Conservation (phyloP, 1,139 yeast species). For the Candida smagusa region DNA sequence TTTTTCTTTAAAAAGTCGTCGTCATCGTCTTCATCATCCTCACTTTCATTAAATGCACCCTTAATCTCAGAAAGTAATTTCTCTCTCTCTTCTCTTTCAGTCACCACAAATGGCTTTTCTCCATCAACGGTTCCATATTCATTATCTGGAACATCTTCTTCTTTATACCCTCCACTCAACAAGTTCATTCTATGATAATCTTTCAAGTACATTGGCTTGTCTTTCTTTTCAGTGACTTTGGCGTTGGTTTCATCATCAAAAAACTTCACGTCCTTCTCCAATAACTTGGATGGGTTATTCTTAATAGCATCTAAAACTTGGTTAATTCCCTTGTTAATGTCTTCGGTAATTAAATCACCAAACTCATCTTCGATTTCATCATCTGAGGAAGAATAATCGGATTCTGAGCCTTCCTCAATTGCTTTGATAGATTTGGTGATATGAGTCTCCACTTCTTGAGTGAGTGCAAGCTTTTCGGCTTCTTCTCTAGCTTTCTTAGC, state of each 20-base stretch:
- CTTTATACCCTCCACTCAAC: conserved; percentile 56
- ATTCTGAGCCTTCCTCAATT: conserved; percentile 8
- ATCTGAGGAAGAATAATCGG: conserved; percentile 17
- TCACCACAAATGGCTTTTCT: conserved; percentile 66
- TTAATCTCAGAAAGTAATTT: conserved; percentile 74
- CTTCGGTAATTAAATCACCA: conserved; percentile 84
- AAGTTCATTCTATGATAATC: conserved; percentile 89
- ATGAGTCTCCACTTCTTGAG: conserved; percentile 12
- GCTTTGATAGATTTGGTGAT: conserved; percentile 5
- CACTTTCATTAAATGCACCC: conserved; percentile 53
- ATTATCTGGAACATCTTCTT: conserved; percentile 41
- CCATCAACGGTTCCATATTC: conserved; percentile 48
- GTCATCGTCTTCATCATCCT: conserved; percentile 41
- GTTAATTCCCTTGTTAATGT: conserved; percentile 76
- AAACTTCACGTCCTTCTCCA: conserved; percentile 66
- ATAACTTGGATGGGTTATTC: conserved; percentile 58
- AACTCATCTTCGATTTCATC: conserved; percentile 88
- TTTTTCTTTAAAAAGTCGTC: conserved; percentile 55
- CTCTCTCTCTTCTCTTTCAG: conserved; percentile 72
- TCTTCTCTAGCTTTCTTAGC: conserved; percentile 70
- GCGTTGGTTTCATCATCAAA: conserved; percentile 50
- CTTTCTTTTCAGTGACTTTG: conserved; percentile 29
- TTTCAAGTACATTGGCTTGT: conserved; percentile 82
- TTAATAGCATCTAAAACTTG: conserved; percentile 70
- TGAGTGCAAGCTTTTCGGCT: conserved; percentile 20